phyloP scores from a whole-genome alignment of 495 filamentous ascomycete species.

The Usnea hakonensis region DNA sequence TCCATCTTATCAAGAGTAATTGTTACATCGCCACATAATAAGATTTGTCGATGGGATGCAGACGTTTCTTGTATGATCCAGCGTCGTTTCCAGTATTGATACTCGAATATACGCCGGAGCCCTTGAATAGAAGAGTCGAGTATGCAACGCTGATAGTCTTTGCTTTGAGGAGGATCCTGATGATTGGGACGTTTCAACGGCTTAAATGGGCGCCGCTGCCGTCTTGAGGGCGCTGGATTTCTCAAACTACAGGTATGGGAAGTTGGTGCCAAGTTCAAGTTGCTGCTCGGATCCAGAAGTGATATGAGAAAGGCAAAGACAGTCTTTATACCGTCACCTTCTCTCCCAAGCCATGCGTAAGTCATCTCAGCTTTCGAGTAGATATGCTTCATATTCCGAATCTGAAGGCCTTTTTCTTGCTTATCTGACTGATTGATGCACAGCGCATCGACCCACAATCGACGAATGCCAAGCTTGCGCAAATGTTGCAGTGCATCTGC shows the following conservation, averaged over 20 bases:
- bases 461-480: slow-evolving; percentile 5
- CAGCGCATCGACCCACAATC: slow-evolving; percentile 18
- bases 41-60: slow-evolving; percentile 1
- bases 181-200: background rate
- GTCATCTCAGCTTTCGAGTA: slow-evolving; percentile 9
- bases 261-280: background rate
- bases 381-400: slow-evolving; percentile 11
- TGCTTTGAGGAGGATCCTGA: background rate
- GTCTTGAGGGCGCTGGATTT: background rate
- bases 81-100: slow-evolving; percentile 1
- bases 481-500: slow-evolving; percentile 14
- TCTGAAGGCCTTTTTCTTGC: slow-evolving; percentile 12
- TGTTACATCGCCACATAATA: background rate
- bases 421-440: slow-evolving; percentile 20
- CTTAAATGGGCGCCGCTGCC: background rate
- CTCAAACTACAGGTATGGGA: slow-evolving; percentile 4
- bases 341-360: slow-evolving; percentile 5
- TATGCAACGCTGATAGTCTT: background rate
- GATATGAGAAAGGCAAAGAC: slow-evolving; percentile 3
- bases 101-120: background rate
- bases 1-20: slow-evolving; percentile 7
- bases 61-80: slow-evolving; percentile 15
- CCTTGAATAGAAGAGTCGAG: background rate
- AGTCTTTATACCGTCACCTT: background rate
- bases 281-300: background rate